phyloP scores from a whole-genome alignment of 2,329 filamentous ascomycete species.

The Didymella pinodella region DNA sequence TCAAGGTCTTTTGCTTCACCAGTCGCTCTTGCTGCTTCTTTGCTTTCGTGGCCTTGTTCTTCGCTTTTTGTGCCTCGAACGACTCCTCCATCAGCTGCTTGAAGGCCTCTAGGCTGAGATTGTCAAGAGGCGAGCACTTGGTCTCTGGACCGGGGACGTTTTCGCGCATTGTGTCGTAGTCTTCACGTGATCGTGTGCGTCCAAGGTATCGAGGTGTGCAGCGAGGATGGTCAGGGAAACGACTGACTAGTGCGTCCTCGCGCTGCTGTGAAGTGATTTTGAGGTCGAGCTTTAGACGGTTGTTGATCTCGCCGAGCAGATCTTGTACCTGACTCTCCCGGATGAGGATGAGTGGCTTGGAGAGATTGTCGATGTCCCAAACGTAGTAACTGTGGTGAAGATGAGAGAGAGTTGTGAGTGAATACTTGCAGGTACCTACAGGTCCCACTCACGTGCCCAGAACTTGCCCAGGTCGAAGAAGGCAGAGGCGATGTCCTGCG shows the following conservation, averaged over 20 bases:
- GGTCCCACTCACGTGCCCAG: constrained; percentile 72
- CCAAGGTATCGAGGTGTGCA: constrained; percentile 75
- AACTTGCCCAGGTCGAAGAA: constrained; percentile 68
- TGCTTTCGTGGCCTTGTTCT: constrained; percentile 57
- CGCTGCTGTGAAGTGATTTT: constrained; percentile 64
- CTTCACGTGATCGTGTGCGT: constrained; percentile 58
- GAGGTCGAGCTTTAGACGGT: constrained; percentile 61
- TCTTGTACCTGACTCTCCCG: constrained; percentile 69
- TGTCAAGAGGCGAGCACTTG: constrained; percentile 38
- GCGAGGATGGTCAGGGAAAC: constrained; percentile 67
- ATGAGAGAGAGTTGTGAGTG: constrained; percentile 26
- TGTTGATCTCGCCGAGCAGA: constrained; percentile 72
- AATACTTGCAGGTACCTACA: constrained; percentile 65
- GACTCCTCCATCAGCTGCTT: constrained; percentile 63
- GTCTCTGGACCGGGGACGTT: constrained; percentile 34
- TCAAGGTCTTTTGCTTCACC: constrained; percentile 61
- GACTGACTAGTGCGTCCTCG: constrained; percentile 65
- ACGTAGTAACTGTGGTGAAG: constrained; percentile 68
- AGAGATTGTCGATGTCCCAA: constrained; percentile 53
- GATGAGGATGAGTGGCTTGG: constrained; percentile 71
- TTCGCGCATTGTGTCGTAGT: constrained; percentile 50
- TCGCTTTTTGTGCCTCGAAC: constrained; percentile 60
- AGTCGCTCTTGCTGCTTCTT: constrained; percentile 61
- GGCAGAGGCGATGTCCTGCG: constrained; percentile 59
- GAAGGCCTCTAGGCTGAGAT: constrained; percentile 58